A percentile compares a stretch with the other conserved stretches of the same genome.
phyloP scores from a whole-genome alignment of 345 rosid species.

The Salix caprea region DNA sequence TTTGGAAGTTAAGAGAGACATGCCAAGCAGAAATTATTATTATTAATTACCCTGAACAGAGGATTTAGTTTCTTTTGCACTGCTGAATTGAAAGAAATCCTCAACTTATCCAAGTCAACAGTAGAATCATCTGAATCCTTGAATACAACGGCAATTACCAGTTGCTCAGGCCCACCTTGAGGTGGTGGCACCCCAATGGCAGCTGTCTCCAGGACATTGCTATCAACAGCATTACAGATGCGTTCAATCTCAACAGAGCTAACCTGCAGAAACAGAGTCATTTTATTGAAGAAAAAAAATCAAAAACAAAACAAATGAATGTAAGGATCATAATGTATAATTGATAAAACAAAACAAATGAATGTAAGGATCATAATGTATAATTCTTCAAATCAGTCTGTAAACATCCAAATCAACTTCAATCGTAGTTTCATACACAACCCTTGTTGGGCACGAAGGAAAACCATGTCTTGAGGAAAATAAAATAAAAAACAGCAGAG shows the following conservation, averaged over 20 bases:
- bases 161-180: conserved; percentile 81
- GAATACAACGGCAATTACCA: conserved; percentile 74
- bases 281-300: neutral
- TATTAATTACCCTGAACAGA: conserved; percentile 59
- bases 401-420: neutral
- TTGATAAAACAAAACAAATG: neutral
- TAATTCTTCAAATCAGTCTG: neutral
- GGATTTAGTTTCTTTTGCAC: conserved; percentile 88
- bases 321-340: neutral
- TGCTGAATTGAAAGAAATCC: conserved; percentile 67
- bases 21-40: neutral
- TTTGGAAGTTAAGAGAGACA: neutral
- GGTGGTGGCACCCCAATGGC: conserved; percentile 93
- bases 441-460: no score
- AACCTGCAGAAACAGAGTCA: conserved; percentile 45
- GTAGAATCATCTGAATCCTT: conserved; percentile 31
- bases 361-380: no score
- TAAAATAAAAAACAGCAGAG: no score
- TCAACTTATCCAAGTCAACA: conserved; percentile 47
- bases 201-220: conserved; percentile 74
- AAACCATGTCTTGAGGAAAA: no score
- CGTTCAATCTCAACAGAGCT: conserved; percentile 90
- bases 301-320: neutral
- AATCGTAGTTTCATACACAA: neutral
- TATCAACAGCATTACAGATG: conserved; percentile 69